Evolutionary conservation across 2,329 filamentous ascomycete genomes (phyloP).

Genomic region (Sporothrix pseudoabietina): DNA sequence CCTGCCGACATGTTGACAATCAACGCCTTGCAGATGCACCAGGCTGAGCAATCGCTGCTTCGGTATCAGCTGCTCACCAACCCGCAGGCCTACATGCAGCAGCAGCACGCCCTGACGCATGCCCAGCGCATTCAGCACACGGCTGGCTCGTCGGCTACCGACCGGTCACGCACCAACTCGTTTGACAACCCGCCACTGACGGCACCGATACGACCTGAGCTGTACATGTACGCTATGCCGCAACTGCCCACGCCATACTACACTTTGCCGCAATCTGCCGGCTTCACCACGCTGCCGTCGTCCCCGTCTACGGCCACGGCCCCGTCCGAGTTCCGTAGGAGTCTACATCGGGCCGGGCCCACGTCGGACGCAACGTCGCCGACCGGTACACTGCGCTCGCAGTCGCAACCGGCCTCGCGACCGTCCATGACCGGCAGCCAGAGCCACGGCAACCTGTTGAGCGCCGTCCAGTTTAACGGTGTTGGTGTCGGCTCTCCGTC

Average conservation of each 20-base stretch:
- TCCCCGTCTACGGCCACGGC: constrained; percentile 53
- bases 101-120: constrained; percentile 47
- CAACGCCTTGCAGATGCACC: constrained; percentile 47
- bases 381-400: constrained; percentile 62
- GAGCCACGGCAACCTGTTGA: constrained; percentile 31
- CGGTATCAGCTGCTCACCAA: constrained; percentile 53
- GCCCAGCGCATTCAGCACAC: constrained; percentile 48
- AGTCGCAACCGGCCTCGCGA: constrained; percentile 66
- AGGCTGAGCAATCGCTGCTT: constrained; percentile 43
- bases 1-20: constrained; percentile 38
- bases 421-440: constrained; percentile 42
- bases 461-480: constrained; percentile 35
- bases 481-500: constrained; percentile 38
- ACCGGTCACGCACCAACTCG: constrained; percentile 63
- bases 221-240: constrained; percentile 55
- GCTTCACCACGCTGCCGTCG: constrained; percentile 58
- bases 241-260: constrained; percentile 50
- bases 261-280: constrained; percentile 37
- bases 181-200: constrained; percentile 63
- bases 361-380: constrained; percentile 53
- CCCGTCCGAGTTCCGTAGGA: constrained; percentile 58
- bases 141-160: constrained; percentile 43
- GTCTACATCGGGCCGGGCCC: constrained; percentile 57
- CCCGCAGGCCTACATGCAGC: constrained; percentile 49
- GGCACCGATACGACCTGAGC: constrained; percentile 60